These are phyloP conservation scores for Hymenoscyphus fructigenus DNA, from an alignment of 2,329 filamentous ascomycete species.

Conservation along the genomic window DNA sequence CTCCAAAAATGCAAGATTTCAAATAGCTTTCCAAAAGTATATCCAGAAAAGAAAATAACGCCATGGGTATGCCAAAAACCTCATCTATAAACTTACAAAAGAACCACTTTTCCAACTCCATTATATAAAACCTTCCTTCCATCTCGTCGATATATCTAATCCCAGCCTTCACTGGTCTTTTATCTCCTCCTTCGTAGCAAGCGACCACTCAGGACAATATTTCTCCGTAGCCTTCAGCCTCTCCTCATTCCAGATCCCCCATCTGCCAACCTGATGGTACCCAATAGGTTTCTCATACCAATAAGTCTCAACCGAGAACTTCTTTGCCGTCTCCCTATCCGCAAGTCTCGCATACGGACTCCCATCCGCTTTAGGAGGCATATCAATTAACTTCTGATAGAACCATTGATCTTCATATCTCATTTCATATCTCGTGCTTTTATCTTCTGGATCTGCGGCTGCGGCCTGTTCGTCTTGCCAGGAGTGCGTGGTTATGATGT, in stretches of 20 bases:
- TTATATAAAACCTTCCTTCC: background rate
- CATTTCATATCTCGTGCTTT: conserved; percentile 22
- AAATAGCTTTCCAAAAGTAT: background rate
- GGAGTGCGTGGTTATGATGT: conserved; percentile 25
- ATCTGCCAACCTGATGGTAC: conserved; percentile 11
- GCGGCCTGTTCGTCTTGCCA: conserved; percentile 20
- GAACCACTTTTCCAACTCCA: background rate
- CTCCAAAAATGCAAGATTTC: no score
- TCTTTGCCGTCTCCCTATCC: conserved; percentile 15
- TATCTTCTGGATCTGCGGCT: background rate
- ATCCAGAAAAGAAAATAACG: background rate
- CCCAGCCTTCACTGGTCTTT: background rate
- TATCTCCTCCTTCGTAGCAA: conserved; percentile 9
- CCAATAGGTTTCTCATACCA: conserved; percentile 18
- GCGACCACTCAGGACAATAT: conserved; percentile 6
- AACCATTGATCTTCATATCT: conserved; percentile 23
- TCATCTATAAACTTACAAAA: background rate
- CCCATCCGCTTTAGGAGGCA: background rate
- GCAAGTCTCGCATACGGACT: conserved; percentile 13
- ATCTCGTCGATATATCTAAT: background rate
- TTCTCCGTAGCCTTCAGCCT: background rate
- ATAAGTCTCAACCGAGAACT: conserved; percentile 20
- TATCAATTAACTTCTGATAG: conserved; percentile 13
- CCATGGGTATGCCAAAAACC: background rate
- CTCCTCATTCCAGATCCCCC: conserved; percentile 6